Conservation (phyloP, 495 filamentous ascomycete genomes). For the Neurospora terricola region DNA sequence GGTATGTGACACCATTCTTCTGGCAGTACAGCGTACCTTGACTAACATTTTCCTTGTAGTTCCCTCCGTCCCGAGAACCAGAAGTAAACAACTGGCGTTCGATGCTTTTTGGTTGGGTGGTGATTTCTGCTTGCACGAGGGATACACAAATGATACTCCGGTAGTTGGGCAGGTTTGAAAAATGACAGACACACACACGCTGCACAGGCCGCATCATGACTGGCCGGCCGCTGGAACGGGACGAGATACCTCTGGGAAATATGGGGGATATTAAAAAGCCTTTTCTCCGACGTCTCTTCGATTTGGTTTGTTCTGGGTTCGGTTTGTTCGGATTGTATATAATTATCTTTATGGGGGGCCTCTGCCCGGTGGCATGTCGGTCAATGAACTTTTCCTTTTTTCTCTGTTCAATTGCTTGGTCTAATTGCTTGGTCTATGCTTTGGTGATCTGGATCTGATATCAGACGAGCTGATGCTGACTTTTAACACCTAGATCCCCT, state of each 20-base stretch:
- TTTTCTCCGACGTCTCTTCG: neutral
- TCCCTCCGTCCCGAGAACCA: constrained; percentile 89
- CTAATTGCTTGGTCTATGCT: neutral
- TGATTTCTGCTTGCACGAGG: neutral
- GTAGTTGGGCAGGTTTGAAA: neutral
- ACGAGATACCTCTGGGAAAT: constrained; percentile 14
- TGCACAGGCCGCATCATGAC: neutral
- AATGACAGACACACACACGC: neutral
- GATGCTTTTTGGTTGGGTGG: neutral
- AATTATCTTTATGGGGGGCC: neutral
- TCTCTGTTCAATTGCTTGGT: neutral
- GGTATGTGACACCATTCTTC: no score
- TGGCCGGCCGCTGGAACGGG: neutral
- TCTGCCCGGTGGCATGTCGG: neutral
- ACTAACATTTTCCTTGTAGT: constrained; percentile 28
- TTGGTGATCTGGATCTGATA: neutral
- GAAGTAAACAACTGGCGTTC: constrained; percentile 44
- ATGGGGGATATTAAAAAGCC: neutral
- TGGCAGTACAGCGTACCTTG: no score
- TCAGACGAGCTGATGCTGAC: neutral
- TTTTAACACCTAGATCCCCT: neutral
- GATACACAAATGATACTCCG: constrained; percentile 1
- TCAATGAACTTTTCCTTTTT: neutral
- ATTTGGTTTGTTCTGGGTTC: neutral
- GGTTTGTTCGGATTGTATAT: neutral